These are phyloP conservation scores for Malus domestica DNA, from an alignment of 306 rosid genomes.

Conservation along the genomic window DNA sequence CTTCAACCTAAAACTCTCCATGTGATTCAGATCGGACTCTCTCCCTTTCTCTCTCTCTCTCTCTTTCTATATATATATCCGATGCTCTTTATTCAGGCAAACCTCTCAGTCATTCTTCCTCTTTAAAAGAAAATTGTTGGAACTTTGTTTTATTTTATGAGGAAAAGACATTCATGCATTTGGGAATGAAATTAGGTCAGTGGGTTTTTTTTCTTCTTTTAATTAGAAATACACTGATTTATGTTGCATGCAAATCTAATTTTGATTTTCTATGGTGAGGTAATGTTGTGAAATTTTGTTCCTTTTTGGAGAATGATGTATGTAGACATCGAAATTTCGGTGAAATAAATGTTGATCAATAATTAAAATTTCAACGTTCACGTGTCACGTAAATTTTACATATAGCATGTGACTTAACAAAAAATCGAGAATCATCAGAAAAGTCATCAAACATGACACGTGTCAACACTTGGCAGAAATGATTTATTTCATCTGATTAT, in stretches of 20 bases:
- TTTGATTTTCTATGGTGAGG: background rate
- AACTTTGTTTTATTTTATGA: background rate
- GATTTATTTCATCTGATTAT: too few relatives aligned
- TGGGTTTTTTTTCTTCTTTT: background rate
- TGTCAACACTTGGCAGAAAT: too few relatives aligned
- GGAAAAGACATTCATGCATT: background rate
- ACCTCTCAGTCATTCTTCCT: background rate
- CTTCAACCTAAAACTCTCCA: background rate
- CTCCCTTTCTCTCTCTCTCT: background rate
- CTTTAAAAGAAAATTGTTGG: background rate
- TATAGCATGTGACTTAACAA: too few relatives aligned
- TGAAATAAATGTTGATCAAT: too few relatives aligned
- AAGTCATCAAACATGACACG: too few relatives aligned
- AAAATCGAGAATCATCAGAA: too few relatives aligned
- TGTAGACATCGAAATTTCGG: too few relatives aligned
- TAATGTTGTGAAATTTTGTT: background rate
- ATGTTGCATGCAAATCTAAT: constrained; percentile 16
- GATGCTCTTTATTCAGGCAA: background rate
- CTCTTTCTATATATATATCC: background rate
- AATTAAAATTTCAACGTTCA: too few relatives aligned
- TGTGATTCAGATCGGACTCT: constrained; percentile 11
- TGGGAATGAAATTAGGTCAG: background rate
- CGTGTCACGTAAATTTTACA: too few relatives aligned
- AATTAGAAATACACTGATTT: background rate
- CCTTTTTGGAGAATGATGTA: background rate